These are phyloP conservation scores for Crithidia thermophila DNA, from an alignment of 208 protist genomes.

Conservation along the genomic window DNA sequence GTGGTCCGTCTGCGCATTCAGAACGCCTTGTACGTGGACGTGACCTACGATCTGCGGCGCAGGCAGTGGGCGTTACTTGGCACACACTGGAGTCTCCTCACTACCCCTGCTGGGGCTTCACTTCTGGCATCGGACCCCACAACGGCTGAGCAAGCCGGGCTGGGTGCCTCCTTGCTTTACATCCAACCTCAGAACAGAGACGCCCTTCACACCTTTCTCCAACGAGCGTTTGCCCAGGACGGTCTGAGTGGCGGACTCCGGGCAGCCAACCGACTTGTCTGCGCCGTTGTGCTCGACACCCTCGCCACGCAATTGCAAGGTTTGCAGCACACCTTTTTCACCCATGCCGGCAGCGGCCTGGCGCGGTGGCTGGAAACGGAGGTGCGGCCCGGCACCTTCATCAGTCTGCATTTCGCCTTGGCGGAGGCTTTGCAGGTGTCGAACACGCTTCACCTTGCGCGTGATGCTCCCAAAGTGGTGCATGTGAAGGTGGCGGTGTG, in stretches of 20 bases:
- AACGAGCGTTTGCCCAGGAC: conserved; percentile 40
- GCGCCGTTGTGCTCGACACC: conserved; percentile 65
- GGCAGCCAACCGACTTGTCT: conserved; percentile 58
- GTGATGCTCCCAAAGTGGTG: too few species aligned
- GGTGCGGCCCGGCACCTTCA: conserved; percentile 65
- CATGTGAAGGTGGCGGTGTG: conserved; percentile 38
- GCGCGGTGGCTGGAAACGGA: conserved; percentile 41
- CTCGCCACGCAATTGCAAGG: conserved; percentile 49
- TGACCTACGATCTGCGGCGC: conserved; percentile 59
- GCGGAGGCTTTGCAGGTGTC: conserved; percentile 2
- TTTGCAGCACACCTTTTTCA: conserved; percentile 50
- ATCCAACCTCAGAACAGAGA: conserved; percentile 44
- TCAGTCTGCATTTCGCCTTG: conserved; percentile 42
- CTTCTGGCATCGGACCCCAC: not conserved
- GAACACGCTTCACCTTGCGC: not conserved
- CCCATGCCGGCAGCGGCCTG: conserved; percentile 44
- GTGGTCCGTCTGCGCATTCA: conserved; percentile 62
- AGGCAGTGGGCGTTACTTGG: conserved; percentile 45
- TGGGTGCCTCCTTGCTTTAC: conserved; percentile 1
- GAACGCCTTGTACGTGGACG: conserved; percentile 54
- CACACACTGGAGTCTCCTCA: conserved; percentile 60
- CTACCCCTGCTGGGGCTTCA: conserved; percentile 26
- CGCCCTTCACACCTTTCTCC: conserved; percentile 49
- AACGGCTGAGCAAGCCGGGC: not conserved
- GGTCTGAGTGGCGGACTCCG: conserved; percentile 64